These are phyloP conservation scores for Apostasia shenzhenica DNA, from an alignment of 106 monocot species.

Conservation along the genomic window DNA sequence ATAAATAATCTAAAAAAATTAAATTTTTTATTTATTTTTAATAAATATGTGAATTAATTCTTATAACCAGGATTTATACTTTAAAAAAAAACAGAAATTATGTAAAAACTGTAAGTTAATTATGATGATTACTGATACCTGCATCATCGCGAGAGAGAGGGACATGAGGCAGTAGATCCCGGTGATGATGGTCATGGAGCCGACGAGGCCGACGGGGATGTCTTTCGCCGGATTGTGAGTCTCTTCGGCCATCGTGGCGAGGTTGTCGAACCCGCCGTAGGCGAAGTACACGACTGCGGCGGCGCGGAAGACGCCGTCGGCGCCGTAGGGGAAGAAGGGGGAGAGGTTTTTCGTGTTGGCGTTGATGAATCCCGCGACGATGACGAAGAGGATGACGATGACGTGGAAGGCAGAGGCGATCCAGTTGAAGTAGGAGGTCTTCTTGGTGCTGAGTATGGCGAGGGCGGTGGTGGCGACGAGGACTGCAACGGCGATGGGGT, in stretches of 20 bases:
- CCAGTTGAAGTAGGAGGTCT: constrained; percentile 36
- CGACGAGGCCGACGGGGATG: constrained; percentile 42
- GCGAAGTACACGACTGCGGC: constrained; percentile 44
- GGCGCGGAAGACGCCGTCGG: constrained; percentile 23
- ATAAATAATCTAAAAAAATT: too few relatives aligned
- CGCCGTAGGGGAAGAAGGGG: constrained; percentile 39
- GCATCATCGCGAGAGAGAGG: constrained; percentile 32
- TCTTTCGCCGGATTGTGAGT: constrained; percentile 38
- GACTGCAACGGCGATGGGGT: constrained; percentile 38
- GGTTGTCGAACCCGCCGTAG: constrained; percentile 53
- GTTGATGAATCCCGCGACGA: constrained; percentile 23
- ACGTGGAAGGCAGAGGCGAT: constrained; percentile 23
- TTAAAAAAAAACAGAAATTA: too few relatives aligned
- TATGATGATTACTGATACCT: neutral
- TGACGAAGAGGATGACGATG: constrained; percentile 30
- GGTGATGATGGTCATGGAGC: constrained; percentile 43
- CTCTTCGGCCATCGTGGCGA: constrained; percentile 58
- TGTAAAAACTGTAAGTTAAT: too few relatives aligned
- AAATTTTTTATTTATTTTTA: too few relatives aligned
- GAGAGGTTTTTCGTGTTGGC: constrained; percentile 18
- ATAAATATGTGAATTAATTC: too few relatives aligned
- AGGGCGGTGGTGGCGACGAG: constrained; percentile 14
- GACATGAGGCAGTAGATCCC: constrained; percentile 40
- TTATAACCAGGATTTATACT: too few relatives aligned
- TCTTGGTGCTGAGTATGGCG: constrained; percentile 21